Base-by-base conservation (phyloP, 345 rosid species). In the Salix brachista region DNA sequence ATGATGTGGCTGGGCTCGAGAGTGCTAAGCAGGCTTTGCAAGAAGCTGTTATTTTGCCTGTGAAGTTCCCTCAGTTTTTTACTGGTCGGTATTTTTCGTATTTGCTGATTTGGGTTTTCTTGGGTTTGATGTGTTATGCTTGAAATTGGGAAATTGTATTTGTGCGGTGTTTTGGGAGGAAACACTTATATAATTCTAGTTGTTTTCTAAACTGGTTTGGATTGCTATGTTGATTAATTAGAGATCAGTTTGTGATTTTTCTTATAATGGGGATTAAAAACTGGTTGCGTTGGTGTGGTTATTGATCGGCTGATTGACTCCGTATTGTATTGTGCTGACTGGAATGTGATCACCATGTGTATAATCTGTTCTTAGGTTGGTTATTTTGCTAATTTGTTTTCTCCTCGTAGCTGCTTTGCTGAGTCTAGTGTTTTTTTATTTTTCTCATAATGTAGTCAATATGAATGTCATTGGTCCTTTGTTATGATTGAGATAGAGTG, bases 31-130 rank as follows among this genome's bases (percentile, higher is more conserved):
- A 91, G 77, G 87, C 97, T 3, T 75, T 94, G 68, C 97, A 94
- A 84, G 98, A 94, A 88, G 98, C 98, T 58, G 98, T 94, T 30
- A 92, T 94, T 75, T 88, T 92, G 81, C 98, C 98, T 4, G 98
- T 94, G 18, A 94, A 91, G 83, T 94, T 90, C 64, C 98, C 98
- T n/a, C 98, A 94, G 79, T 94, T 94, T 78, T 94, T 94, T 68
- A 94, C 98, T 4, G 98, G 98, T 94, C 17, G 25, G 16, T 26
- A 64, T 65, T 60, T 9, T 44, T 72, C 54, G 75, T 42, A 42
- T 46, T 64, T 54, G 9, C 18, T 30, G 77, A 66, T 60, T 3
- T 23, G 21, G 69, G 41, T 23, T 83, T 69, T 25, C 7, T 46
- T 6, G 48, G 26, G 17, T 30, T 30, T 62, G 67, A 30, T 21